phyloP scores from a whole-genome alignment of 2,329 filamentous ascomycete species.

The Rosellinia necatrix region DNA sequence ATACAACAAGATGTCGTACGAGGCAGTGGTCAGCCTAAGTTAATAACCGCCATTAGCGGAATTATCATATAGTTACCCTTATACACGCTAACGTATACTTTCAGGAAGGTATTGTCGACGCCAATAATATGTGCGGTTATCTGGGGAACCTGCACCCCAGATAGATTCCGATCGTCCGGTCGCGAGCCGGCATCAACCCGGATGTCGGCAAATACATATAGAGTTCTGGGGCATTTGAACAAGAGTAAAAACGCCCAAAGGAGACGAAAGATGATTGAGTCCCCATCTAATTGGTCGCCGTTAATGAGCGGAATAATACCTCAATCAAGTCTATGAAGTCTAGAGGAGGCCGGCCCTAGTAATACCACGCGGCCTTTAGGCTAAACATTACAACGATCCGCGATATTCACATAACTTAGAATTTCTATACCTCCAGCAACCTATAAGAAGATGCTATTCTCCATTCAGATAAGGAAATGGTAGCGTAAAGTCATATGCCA shows the following conservation, averaged over 20 bases:
- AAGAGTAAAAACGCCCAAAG: constrained; percentile 12
- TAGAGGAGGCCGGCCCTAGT: constrained; percentile 29
- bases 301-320: constrained; percentile 28
- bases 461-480: not conserved
- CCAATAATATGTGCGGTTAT: no score
- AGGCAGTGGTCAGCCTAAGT: no score
- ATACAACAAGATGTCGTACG: no score
- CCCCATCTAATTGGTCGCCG: constrained; percentile 28
- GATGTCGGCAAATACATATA: constrained; percentile 13
- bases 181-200: constrained; percentile 21
- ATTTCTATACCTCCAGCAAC: not conserved
- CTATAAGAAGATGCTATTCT: constrained; percentile 10
- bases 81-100: no score
- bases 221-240: not conserved
- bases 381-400: constrained; percentile 31
- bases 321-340: constrained; percentile 29
- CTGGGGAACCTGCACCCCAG: constrained; percentile 26
- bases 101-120: no score
- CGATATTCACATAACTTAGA: constrained; percentile 12
- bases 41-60: no score
- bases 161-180: constrained; percentile 33
- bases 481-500: not conserved
- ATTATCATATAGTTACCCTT: no score
- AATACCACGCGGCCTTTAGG: constrained; percentile 35
- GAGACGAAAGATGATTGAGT: constrained; percentile 13